Evolutionary conservation across 139 green algal genomes (phyloP), one percentile per base, ranked within the genome.

Genomic region (Chlamydomonas incerta): DNA sequence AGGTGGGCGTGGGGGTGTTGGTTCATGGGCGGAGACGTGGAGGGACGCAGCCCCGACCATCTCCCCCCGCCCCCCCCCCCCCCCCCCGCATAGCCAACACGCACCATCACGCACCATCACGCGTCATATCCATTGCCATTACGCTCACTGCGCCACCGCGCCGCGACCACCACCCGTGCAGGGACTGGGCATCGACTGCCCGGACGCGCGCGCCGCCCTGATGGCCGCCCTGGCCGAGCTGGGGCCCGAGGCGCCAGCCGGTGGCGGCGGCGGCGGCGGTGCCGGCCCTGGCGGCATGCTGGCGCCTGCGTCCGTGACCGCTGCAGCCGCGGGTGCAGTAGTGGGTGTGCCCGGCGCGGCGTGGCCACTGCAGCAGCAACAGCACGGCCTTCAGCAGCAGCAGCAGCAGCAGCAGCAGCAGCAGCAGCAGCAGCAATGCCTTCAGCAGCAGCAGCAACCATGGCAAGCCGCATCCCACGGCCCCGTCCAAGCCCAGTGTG

Each of bases 111-210:
- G 13, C 33, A 29, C 70, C 23, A 26, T 29, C 31, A 33, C 60
- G 14, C 23, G 60, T 67, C 13, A 67, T 67, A 20, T 10, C 50
- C 50, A 14, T 14, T 57, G 50, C 11, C 50, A 14, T 57, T 10
- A 57, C 11, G 50, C 50, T 10, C 14, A 14, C 50, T 20, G 50
- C 11, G 50, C 11, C 14, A 14, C 11, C 50, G 50, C 14, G 10
- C 11, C 11, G 50, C 50, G 14, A 14, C 11, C 50, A 50, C 31
- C 66, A 70, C 23, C 75, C 28, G 23, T 18, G 21, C 79, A 91
- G 82, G 82, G 63, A 34, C 73, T 91, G 71, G 87, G 87, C 13
- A 70, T 91, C 17, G 58, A 55, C 28, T 70, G 82, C 58, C 63
- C 55, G 6, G 20, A 18, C 0, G 63, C 74, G 67, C 65, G 87